phyloP scores from a whole-genome alignment of 371 early-diverging fungal species.

The Dichotomocladium elegans region DNA sequence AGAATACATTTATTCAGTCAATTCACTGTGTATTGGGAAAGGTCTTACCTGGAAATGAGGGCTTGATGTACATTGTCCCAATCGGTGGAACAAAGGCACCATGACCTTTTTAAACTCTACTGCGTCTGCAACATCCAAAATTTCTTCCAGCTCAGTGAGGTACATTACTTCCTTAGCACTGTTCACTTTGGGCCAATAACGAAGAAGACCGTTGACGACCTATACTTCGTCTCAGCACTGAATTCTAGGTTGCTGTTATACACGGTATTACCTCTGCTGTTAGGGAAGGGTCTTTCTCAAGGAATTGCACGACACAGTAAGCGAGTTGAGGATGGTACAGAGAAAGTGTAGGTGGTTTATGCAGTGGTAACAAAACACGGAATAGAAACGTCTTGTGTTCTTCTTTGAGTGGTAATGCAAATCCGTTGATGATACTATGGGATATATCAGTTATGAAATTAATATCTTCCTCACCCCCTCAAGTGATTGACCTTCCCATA shows the following conservation, averaged over 20 bases:
- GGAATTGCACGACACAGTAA: constrained; percentile 96
- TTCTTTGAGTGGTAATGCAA: constrained; percentile 94
- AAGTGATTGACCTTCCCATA: constrained; percentile 71
- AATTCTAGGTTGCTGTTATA: too few species aligned
- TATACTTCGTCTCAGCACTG: too few species aligned
- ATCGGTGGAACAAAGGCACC: constrained; percentile 85
- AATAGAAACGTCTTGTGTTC: constrained; percentile 95
- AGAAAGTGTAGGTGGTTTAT: constrained; percentile 86
- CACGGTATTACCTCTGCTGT: constrained; percentile 83
- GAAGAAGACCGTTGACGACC: constrained; percentile 82
- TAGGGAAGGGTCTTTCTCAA: constrained; percentile 93
- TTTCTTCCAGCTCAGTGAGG: constrained; percentile 93
- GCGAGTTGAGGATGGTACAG: constrained; percentile 94
- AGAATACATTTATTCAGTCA: not conserved
- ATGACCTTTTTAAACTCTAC: constrained; percentile 83
- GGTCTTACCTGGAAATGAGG: constrained; percentile 88
- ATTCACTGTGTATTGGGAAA: not conserved
- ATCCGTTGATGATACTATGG: constrained; percentile 96
- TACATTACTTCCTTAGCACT: constrained; percentile 98
- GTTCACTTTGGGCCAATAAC: constrained; percentile 98
- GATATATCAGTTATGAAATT: not conserved
- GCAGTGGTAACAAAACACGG: constrained; percentile 88
- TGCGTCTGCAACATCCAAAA: constrained; percentile 90
- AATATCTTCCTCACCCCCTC: too few species aligned
- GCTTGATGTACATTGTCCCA: constrained; percentile 88